Evolutionary conservation across 2,329 filamentous ascomycete genomes (phyloP), one percentile per base, ranked within the genome.

Genomic region (Colletotrichum limetticola): DNA sequence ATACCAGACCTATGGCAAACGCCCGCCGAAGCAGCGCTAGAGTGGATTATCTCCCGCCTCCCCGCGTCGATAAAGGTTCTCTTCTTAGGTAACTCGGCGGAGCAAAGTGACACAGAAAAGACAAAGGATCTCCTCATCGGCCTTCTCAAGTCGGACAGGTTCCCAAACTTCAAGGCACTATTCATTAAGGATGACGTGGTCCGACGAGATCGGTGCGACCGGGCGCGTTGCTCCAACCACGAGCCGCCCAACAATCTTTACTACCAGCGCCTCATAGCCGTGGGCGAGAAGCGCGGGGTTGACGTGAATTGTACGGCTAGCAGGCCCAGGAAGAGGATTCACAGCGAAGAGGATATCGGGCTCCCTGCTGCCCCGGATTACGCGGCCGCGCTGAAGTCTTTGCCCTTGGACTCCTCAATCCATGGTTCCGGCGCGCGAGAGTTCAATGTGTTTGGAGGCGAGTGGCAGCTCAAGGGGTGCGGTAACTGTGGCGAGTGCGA

Each of bases 401-500:
- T 4, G 53, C 26, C 32, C 12, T 5, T 55, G 66, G 59, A 19
- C 52, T 49, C 42, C 42, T 8, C 19, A 4, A 7, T 42, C 6
- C 14, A 19, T 42, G 37, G 6, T 19, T 42, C 42, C 3, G 19
- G 24, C 5, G 37, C 42, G 12, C 61, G 59, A 35, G 52, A 56
- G 19, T 46, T 52, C 12, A 49, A 26, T 26, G 35, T 19, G 5
- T 58, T 63, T n/a, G 30, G 5, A 5, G 52, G 59, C 4, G 11
- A 24, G 7, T 69, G 49, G 52, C 28, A 3, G 24, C 26, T 24
- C 4, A 57, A 28, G 28, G 59, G 59, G 4, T 69, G 59, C 59
- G 66, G 53, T 7, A 22, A 58, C n/a, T 69, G 66, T 28, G 66
- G 66, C 6, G 12, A 63, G 6, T 69, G 59, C 24, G 24, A 22